These are phyloP conservation scores for Lipomyces japonicus DNA, from an alignment of 805 yeast genomes.

Conservation along the genomic window DNA sequence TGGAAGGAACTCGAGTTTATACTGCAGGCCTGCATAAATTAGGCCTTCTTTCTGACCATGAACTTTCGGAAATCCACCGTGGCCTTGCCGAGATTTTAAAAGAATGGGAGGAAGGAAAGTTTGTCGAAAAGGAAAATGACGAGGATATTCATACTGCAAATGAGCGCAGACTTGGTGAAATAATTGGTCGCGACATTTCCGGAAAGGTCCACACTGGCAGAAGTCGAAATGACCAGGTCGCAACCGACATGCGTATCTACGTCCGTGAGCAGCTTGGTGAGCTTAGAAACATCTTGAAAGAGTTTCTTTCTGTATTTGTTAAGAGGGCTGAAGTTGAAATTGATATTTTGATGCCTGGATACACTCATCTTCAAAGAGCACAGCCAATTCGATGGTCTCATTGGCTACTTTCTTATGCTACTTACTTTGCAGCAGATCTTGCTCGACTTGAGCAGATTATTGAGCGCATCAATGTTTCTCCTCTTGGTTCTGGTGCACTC, in stretches of 20 bases:
- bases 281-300: constrained; percentile 55
- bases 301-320: constrained; percentile 49
- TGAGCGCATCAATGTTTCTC: constrained; percentile 79
- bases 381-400: constrained; percentile 99
- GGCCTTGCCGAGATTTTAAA: constrained; percentile 68
- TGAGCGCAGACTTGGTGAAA: constrained; percentile 94
- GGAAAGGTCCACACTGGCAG: constrained; percentile 99
- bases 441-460: constrained; percentile 77
- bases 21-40: constrained; percentile 80
- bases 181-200: constrained; percentile 87
- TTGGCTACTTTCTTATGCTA: constrained; percentile 92
- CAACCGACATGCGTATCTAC: constrained; percentile 95
- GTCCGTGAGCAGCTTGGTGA: constrained; percentile 71
- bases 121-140: constrained; percentile 80
- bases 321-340: constrained; percentile 81
- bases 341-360: constrained; percentile 95
- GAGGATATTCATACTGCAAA: constrained; percentile 99
- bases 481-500: constrained; percentile 95
- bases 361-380: constrained; percentile 96
- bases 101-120: constrained; percentile 75
- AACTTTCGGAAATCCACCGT: constrained; percentile 72
- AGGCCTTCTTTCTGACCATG: constrained; percentile 68
- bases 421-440: constrained; percentile 88
- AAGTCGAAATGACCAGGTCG: constrained; percentile 97
- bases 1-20: constrained; percentile 90